A percentile compares a stretch with the other conserved stretches of the same genome.
Evolutionary conservation across 805 yeast species (phyloP).

Genomic region (Kodamaea sagamina): DNA sequence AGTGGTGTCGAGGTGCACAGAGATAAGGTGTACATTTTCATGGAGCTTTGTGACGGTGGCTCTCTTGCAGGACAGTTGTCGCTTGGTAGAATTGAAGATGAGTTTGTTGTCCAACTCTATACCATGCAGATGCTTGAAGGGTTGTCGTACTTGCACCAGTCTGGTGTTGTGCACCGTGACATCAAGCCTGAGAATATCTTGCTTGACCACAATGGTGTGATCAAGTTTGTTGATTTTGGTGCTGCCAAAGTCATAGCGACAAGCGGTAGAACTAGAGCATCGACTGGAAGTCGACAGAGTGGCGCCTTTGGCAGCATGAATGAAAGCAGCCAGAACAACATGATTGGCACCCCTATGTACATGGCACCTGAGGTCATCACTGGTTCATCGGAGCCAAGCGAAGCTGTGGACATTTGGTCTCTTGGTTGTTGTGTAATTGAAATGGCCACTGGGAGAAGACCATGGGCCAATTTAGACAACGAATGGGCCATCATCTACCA

Average conservation of each 20-base stretch:
- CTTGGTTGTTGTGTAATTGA: conserved; percentile 94
- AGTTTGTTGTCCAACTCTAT: conserved; percentile 85
- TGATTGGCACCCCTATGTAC: conserved; percentile 98
- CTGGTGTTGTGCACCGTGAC: conserved; percentile 95
- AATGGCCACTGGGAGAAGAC: conserved; percentile 95
- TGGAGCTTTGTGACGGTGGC: conserved; percentile 98
- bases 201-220: conserved; percentile 87
- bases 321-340: conserved; percentile 39
- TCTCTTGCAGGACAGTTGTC: conserved; percentile 82
- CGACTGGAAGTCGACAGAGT: conserved; percentile 3
- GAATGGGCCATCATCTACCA: conserved; percentile 99
- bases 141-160: conserved; percentile 87
- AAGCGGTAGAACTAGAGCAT: conserved; percentile 47
- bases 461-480: conserved; percentile 95
- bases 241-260: conserved; percentile 89
- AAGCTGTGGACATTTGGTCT: conserved; percentile 90
- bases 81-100: conserved; percentile 95
- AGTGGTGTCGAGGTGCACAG: conserved; percentile 97
- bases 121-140: conserved; percentile 94
- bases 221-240: conserved; percentile 96
- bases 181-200: conserved; percentile 93
- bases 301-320: conserved; percentile 2
- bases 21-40: conserved; percentile 90
- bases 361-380: conserved; percentile 98
- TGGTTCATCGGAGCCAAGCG: conserved; percentile 55